phyloP scores from a whole-genome alignment of 2,329 filamentous ascomycete species.

The Aspergillus carbonarius region DNA sequence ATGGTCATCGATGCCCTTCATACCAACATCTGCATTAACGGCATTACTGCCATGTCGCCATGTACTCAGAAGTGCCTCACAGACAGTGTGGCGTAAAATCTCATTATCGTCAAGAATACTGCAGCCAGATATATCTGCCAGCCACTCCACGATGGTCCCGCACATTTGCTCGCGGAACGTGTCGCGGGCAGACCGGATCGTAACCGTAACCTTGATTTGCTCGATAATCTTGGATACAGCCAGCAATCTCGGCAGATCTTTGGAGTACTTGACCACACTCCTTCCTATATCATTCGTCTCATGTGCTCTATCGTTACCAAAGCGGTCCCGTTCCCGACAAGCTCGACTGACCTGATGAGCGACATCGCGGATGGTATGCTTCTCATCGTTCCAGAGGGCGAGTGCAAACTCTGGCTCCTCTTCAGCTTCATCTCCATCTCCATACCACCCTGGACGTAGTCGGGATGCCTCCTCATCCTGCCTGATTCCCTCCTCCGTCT shows the following conservation, averaged over 20 bases:
- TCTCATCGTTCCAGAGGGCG: slow-evolving; percentile 96
- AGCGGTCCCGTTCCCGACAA: slow-evolving; percentile 68
- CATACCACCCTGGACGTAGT: slow-evolving; percentile 72
- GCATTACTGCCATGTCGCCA: slow-evolving; percentile 87
- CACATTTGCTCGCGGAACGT: slow-evolving; percentile 99
- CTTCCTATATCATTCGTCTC: slow-evolving; percentile 88
- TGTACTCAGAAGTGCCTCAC: slow-evolving; percentile 83
- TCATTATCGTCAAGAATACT: slow-evolving; percentile 76
- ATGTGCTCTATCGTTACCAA: slow-evolving; percentile 73
- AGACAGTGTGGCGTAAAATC: slow-evolving; percentile 77
- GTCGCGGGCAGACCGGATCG: slow-evolving; percentile 87
- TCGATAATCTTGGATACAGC: slow-evolving; percentile 82
- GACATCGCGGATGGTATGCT: slow-evolving; percentile 92
- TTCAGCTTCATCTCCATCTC: slow-evolving; percentile 59
- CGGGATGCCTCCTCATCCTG: slow-evolving; percentile 80
- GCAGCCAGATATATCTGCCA: slow-evolving; percentile 88
- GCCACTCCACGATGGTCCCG: slow-evolving; percentile 94
- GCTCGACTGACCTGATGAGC: slow-evolving; percentile 85
- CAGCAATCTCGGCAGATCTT: slow-evolving; percentile 70
- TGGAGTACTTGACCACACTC: slow-evolving; percentile 75
- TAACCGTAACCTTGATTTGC: slow-evolving; percentile 93
- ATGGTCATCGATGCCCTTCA: slow-evolving; percentile 79
- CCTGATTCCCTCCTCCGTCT: slow-evolving; percentile 76
- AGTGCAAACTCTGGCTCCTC: slow-evolving; percentile 75
- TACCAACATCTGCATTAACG: slow-evolving; percentile 73